phyloP scores from a whole-genome alignment of 2,329 filamentous ascomycete genomes.

The Paracoccidioides brasiliensis region DNA sequence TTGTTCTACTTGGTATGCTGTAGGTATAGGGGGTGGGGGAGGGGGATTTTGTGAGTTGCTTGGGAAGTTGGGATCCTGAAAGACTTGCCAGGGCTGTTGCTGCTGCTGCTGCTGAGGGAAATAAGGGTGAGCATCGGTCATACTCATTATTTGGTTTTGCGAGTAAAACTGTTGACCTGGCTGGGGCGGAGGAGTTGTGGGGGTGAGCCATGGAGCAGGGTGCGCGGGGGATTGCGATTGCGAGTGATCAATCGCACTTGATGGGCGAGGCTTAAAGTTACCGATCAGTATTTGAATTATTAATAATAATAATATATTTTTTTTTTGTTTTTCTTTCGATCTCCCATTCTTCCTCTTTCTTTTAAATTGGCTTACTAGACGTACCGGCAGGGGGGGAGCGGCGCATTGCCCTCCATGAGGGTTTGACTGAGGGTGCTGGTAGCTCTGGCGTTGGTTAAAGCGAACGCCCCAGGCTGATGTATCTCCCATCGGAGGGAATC shows the following conservation, averaged over 20 bases:
- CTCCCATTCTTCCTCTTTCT: too few relatives aligned
- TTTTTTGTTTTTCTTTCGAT: too few relatives aligned
- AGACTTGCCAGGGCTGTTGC: conserved; percentile 14
- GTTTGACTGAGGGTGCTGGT: conserved; percentile 8
- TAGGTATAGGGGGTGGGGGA: conserved; percentile 31
- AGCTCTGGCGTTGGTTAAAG: conserved; percentile 21
- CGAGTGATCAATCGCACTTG: conserved; percentile 19
- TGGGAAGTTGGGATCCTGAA: conserved; percentile 15
- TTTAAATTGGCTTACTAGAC: not conserved
- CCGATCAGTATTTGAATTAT: not conserved
- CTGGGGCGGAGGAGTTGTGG: conserved; percentile 1
- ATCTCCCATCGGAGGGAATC: conserved; percentile 13
- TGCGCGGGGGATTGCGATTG: conserved; percentile 12
- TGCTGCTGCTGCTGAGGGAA: conserved; percentile 9
- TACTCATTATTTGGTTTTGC: conserved; percentile 4
- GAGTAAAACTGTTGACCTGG: conserved; percentile 9
- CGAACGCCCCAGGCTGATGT: conserved; percentile 32
- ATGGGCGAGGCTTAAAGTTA: conserved; percentile 23
- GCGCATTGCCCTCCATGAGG: conserved; percentile 12
- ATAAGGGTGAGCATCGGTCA: conserved; percentile 2
- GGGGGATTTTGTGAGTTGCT: conserved; percentile 19
- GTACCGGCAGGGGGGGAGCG: conserved; percentile 28
- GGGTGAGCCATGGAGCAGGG: conserved; percentile 3
- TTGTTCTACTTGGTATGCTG: conserved; percentile 23
- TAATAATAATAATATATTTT: too few relatives aligned